A percentile compares a stretch with the other conserved stretches of the same genome.
Evolutionary conservation across 805 yeast species (phyloP).

Genomic region (Priceomyces melissophilus): DNA sequence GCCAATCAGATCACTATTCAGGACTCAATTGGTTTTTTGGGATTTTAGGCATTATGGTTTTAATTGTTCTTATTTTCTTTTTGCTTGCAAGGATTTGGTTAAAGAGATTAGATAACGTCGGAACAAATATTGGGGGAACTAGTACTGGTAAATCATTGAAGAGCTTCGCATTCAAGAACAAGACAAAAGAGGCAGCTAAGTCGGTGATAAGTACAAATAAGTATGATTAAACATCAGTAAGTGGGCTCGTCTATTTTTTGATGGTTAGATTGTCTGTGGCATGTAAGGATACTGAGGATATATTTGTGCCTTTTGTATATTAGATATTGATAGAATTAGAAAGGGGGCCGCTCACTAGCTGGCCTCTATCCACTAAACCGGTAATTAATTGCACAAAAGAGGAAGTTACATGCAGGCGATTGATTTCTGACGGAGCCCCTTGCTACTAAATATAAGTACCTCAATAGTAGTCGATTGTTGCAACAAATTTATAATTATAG

Average conservation of each 20-base stretch:
- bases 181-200: constrained; percentile 31
- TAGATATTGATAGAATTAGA: neutral
- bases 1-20: constrained; percentile 36
- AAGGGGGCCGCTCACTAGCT: too few relatives aligned
- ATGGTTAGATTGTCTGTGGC: too few relatives aligned
- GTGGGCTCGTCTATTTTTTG: neutral
- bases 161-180: constrained; percentile 23
- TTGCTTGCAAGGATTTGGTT: constrained; percentile 21
- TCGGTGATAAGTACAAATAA: constrained; percentile 39
- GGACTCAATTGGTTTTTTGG: constrained; percentile 27
- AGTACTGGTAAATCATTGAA: constrained; percentile 22
- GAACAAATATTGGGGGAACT: constrained; percentile 7
- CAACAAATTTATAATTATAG: too few relatives aligned
- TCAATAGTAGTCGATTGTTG: too few relatives aligned
- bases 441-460: neutral
- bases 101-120: constrained; percentile 9
- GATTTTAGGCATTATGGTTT: constrained; percentile 26
- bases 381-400: too few relatives aligned
- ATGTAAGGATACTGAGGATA: too few relatives aligned
- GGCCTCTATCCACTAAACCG: too few relatives aligned
- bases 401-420: neutral
- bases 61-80: constrained; percentile 14
- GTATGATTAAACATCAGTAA: constrained; percentile 19
- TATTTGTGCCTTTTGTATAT: neutral
- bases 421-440: neutral